Base-by-base conservation (phyloP, 208 protist genomes). In the Herpetomonas samuelpessoai region DNA sequence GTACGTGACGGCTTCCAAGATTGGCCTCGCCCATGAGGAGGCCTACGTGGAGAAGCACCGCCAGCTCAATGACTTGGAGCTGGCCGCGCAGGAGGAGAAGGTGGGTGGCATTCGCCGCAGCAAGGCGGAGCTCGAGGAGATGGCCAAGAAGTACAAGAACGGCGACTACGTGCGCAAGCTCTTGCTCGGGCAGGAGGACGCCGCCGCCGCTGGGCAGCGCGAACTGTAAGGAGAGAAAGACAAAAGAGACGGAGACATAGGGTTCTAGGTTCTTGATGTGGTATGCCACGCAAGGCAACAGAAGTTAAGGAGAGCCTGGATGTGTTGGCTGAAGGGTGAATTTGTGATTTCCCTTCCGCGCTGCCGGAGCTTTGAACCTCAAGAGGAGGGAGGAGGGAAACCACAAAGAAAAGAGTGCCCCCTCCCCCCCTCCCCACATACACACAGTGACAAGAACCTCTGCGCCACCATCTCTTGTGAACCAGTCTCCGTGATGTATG, bases 131-230 rank as follows among this genome's bases (percentile, higher is more conserved):
- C 56, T 88, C 22, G 65, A 58, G 7, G 71, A 63, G 24, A 52
- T 88, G 47, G 68, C 55, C 31, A 18, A 47, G 0, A 85, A 88
- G 66, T 90, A 93, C 64, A 56, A 86, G 49, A 88, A 92, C 65
- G 64, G 54, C n/a, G 79, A 84, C 30, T 71, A 86, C 45, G 74
- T 88, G 39, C 63, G 67, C 22, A 64, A 65, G 31, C 57, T 83
- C 7, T 52, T 83, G 29, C 55, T 41, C 9, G 35, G 35, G 9
- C 6, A 41, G 35, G 35, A 14, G 9, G 35, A 18, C 9, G 35
- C 6, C 35, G 9, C 35, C 35, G 35, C 35, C 9, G 35, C n/a
- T n/a, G n/a, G n/a, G n/a, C n/a, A n/a, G n/a, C n/a, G n/a, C n/a
- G n/a, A n/a, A n/a, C n/a, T n/a, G n/a, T n/a, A n/a, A n/a, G n/a